A percentile compares a stretch with the other conserved stretches of the same genome.
Conservation (phyloP, 169 alveolate species). For the Babesia bigemina region DNA sequence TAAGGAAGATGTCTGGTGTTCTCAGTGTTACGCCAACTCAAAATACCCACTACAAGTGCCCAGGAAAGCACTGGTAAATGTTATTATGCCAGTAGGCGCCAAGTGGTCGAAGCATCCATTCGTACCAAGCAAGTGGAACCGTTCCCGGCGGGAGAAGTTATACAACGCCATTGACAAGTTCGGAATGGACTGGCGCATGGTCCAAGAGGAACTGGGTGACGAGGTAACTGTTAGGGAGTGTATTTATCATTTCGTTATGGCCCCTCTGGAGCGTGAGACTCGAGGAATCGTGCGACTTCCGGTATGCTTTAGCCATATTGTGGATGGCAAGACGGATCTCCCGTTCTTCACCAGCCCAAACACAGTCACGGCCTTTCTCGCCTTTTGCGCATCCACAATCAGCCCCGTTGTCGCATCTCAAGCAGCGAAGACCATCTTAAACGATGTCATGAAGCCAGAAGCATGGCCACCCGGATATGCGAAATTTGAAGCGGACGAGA, state of each 20-base stretch:
- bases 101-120: not conserved
- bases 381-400: slow-evolving; percentile 40
- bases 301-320: not conserved
- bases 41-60: slow-evolving; percentile 50
- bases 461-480: not conserved
- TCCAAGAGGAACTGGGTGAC: slow-evolving; percentile 63
- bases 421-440: slow-evolving; percentile 38
- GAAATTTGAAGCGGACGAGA: not conserved
- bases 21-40: slow-evolving; percentile 56
- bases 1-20: slow-evolving; percentile 64
- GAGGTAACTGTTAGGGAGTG: slow-evolving; percentile 70
- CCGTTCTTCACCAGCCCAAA: slow-evolving; percentile 53
- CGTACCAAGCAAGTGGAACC: slow-evolving; percentile 11
- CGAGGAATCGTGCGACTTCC: slow-evolving; percentile 8
- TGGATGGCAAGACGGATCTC: not conserved
- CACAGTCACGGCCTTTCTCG: slow-evolving; percentile 33
- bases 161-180: slow-evolving; percentile 59
- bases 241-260: slow-evolving; percentile 60
- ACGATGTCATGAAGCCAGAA: not conserved
- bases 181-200: slow-evolving; percentile 72
- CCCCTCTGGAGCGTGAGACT: slow-evolving; percentile 68
- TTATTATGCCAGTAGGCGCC: slow-evolving; percentile 5
- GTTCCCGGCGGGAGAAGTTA: slow-evolving; percentile 18
- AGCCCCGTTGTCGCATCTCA: slow-evolving; percentile 59
- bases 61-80: slow-evolving; percentile 37